Evolutionary conservation across 495 filamentous ascomycete genomes (phyloP).

Genomic region (Neurospora africana): DNA sequence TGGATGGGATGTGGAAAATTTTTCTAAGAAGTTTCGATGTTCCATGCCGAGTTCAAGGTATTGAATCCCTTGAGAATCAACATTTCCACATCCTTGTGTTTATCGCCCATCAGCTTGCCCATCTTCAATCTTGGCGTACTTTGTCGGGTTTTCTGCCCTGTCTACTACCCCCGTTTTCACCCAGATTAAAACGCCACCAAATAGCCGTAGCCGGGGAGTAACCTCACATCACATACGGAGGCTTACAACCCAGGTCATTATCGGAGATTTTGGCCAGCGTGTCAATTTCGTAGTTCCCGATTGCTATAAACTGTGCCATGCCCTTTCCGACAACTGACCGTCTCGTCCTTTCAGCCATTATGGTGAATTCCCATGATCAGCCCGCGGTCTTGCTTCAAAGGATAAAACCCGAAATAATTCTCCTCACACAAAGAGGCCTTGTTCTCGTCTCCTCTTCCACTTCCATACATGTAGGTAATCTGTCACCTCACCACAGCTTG

Average conservation of each 20-base stretch:
- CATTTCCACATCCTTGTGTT: background rate
- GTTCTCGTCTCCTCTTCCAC: background rate
- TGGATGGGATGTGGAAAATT: too few species aligned
- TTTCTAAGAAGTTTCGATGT: too few species aligned
- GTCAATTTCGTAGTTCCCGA: background rate
- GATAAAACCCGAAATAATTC: background rate
- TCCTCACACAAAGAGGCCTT: background rate
- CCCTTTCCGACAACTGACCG: too few species aligned
- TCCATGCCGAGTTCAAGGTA: too few species aligned
- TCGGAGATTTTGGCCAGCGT: background rate
- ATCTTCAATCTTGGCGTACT: background rate
- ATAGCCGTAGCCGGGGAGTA: background rate
- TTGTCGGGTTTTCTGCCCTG: background rate
- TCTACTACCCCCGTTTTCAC: background rate
- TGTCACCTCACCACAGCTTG: background rate
- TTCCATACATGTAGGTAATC: too few species aligned
- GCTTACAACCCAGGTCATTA: too few species aligned
- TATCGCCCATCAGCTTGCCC: background rate
- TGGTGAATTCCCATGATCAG: too few species aligned
- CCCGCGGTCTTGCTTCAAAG: background rate
- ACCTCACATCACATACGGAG: background rate
- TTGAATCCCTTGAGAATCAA: too few species aligned
- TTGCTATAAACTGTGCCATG: too few species aligned
- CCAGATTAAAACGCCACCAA: background rate
- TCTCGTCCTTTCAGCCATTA: too few species aligned